These are phyloP conservation scores for Cladosporium cucumerinum DNA, from an alignment of 2,329 filamentous ascomycete genomes.

Conservation along the genomic window DNA sequence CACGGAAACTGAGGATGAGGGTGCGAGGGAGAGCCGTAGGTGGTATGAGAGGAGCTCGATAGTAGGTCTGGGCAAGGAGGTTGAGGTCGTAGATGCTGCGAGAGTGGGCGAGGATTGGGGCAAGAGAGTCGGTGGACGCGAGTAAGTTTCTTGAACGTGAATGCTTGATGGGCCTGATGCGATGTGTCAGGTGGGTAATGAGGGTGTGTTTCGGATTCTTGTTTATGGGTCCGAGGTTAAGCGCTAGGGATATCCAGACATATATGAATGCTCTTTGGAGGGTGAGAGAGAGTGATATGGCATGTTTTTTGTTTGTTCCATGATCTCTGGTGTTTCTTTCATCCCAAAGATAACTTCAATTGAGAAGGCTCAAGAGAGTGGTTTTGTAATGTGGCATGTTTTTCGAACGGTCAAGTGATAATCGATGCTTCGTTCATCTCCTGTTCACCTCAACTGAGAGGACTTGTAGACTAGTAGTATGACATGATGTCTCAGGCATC, in stretches of 20 bases:
- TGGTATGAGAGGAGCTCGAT: slow-evolving; percentile 81
- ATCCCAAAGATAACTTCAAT: no score
- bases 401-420: no score
- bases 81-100: slow-evolving; percentile 81
- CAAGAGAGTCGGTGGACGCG: slow-evolving; percentile 66
- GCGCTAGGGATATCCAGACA: neutral
- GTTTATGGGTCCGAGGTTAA: neutral
- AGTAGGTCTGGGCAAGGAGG: slow-evolving; percentile 80
- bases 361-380: no score
- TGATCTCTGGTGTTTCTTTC: no score
- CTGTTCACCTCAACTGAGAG: no score
- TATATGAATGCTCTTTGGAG: neutral
- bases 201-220: neutral
- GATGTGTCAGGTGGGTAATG: neutral
- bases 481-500: no score
- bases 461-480: no score
- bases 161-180: neutral
- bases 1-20: slow-evolving; percentile 65
- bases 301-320: no score
- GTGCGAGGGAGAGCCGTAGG: slow-evolving; percentile 45
- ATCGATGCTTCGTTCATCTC: no score
- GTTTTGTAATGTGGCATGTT: no score
- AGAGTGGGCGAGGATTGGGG: slow-evolving; percentile 84
- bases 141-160: slow-evolving; percentile 29
- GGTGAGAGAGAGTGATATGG: neutral